phyloP scores from a whole-genome alignment of 495 filamentous ascomycete species.

The Lentithecium fluviatile region DNA sequence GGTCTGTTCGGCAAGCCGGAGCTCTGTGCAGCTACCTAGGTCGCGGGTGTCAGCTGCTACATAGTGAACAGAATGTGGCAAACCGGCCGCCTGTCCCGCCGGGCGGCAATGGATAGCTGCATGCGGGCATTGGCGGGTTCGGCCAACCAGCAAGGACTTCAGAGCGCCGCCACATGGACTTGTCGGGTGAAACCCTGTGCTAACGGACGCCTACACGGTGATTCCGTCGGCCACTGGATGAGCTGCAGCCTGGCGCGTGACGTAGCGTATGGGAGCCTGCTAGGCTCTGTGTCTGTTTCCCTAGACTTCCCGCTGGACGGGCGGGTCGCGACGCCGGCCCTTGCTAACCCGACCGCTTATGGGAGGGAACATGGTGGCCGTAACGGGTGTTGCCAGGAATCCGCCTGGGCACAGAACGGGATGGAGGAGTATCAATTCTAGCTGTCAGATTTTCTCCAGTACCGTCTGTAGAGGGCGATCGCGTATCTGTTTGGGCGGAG shows the following conservation, averaged over 20 bases:
- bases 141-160: conserved; percentile 19
- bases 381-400: too few relatives aligned
- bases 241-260: background rate
- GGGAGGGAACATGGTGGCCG: too few relatives aligned
- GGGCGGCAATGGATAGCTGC: conserved; percentile 19
- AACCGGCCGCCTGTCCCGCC: conserved; percentile 14
- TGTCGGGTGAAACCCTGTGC: conserved; percentile 5
- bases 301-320: background rate
- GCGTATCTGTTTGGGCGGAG: background rate
- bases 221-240: background rate
- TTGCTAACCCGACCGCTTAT: too few relatives aligned
- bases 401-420: too few relatives aligned
- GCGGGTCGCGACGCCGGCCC: background rate
- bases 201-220: background rate
- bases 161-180: conserved; percentile 9
- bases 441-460: too few relatives aligned
- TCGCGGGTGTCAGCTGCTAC: conserved; percentile 21
- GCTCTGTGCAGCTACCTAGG: conserved; percentile 11
- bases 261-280: background rate
- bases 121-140: conserved; percentile 10
- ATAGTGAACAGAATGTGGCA: conserved; percentile 18
- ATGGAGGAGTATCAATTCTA: too few relatives aligned
- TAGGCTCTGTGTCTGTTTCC: background rate
- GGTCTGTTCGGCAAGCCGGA: background rate
- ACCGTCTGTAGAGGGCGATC: too few relatives aligned